Evolutionary conservation across 1,284 basidiomycete species (phyloP).

Genomic region (Naganishia liquefaciens): DNA sequence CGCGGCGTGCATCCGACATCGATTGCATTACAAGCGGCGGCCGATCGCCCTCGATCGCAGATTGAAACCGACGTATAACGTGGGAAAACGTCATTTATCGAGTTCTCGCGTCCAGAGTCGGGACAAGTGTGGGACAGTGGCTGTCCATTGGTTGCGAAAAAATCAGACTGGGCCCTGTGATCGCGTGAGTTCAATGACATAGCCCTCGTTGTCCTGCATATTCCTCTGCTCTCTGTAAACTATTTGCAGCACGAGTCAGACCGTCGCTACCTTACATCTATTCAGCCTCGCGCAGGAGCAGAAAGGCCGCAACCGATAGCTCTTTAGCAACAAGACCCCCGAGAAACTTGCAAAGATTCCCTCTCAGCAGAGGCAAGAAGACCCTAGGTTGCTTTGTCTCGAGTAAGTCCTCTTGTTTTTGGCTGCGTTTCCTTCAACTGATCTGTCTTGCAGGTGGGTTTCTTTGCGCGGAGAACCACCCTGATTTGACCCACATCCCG

Average conservation of each 20-base stretch:
- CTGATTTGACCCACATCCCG: constrained; percentile 34
- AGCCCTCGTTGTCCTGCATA: neutral
- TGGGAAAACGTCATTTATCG: neutral
- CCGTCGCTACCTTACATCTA: neutral
- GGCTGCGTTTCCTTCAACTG: neutral
- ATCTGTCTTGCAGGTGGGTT: constrained; percentile 29
- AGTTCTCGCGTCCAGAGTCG: neutral
- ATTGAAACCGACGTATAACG: too few species aligned
- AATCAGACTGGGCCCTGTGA: neutral
- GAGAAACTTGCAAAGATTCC: constrained; percentile 29
- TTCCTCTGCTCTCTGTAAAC: neutral
- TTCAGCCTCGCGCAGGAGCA: neutral
- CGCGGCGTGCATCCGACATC: too few species aligned
- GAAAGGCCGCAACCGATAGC: constrained; percentile 1
- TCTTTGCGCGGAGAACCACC: constrained; percentile 35
- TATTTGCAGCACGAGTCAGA: neutral
- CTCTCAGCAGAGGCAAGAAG: constrained; percentile 34
- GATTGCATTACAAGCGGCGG: too few species aligned
- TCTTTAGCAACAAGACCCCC: constrained; percentile 11
- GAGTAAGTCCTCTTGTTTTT: constrained; percentile 30
- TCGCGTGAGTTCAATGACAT: neutral
- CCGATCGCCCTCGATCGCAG: too few species aligned
- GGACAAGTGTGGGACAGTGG: neutral
- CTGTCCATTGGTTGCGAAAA: neutral
- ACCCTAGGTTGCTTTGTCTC: constrained; percentile 38